Conservation (phyloP, 176 grass and related monocot genomes). For the Oryza nivara region DNA sequence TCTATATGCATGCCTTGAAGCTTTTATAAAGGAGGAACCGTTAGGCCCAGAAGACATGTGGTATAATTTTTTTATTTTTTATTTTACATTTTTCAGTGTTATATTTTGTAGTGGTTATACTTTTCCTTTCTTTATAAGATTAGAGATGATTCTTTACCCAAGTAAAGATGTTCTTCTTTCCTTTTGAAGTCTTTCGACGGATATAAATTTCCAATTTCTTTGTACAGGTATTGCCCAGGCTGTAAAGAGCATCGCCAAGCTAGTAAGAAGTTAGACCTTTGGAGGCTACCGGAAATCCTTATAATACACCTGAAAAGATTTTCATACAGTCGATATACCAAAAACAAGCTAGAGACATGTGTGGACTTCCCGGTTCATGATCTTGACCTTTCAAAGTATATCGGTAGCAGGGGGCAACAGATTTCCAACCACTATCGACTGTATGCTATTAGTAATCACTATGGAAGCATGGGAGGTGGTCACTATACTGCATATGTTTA, state of each 20-base stretch:
- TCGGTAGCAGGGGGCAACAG: conserved; percentile 47
- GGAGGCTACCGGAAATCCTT: conserved; percentile 93
- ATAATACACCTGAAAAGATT: conserved; percentile 96
- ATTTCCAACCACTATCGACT: conserved; percentile 63
- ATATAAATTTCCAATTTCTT: conserved; percentile 11
- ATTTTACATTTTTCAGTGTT: neutral
- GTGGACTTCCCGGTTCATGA: conserved; percentile 91
- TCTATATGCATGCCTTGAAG: conserved; percentile 91
- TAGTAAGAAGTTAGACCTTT: conserved; percentile 90
- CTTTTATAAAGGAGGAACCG: conserved; percentile 90
- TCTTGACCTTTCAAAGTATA: conserved; percentile 80
- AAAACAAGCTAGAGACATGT: conserved; percentile 88
- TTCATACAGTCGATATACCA: conserved; percentile 81
- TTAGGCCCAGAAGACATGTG: conserved; percentile 95
- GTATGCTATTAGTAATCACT: conserved; percentile 92
- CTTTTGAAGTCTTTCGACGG: neutral
- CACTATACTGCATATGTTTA: conserved; percentile 93
- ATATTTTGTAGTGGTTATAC: conserved; percentile 3
- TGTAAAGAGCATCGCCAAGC: conserved; percentile 90
- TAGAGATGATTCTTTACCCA: neutral
- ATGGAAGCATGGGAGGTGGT: conserved; percentile 90
- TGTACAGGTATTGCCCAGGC: conserved; percentile 78
- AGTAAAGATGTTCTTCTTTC: neutral
- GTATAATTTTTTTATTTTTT: conserved; percentile 36
- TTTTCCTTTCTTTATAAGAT: neutral